Evolutionary conservation across 1,284 basidiomycete species (phyloP).

Genomic region (Cystobasidium sp.): DNA sequence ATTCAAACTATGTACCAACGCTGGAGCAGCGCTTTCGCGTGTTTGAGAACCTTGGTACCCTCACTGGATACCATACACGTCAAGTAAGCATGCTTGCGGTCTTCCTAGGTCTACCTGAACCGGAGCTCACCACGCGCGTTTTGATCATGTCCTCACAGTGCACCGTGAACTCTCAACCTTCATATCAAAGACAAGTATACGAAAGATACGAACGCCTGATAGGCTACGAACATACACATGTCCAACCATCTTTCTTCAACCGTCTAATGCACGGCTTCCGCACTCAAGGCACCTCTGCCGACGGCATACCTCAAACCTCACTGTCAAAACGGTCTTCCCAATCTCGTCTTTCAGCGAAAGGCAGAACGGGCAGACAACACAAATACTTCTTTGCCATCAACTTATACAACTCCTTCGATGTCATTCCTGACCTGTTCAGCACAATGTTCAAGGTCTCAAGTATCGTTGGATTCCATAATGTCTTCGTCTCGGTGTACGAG

Average conservation of each 20-base stretch:
- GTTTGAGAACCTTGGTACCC: conserved; percentile 78
- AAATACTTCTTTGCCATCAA: conserved; percentile 99
- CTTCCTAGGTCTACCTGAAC: neutral
- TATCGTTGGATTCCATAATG: conserved; percentile 91
- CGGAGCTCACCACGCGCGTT: neutral
- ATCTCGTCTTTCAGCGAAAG: conserved; percentile 56
- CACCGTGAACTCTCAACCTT: conserved; percentile 75
- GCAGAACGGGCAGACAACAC: conserved; percentile 66
- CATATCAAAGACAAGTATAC: conserved; percentile 79
- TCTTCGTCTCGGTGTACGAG: conserved; percentile 96
- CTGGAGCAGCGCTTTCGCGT: conserved; percentile 77
- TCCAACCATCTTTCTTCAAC: conserved; percentile 59
- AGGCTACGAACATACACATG: conserved; percentile 66
- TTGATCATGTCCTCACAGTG: conserved; percentile 62
- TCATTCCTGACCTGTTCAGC: conserved; percentile 92
- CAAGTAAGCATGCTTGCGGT: conserved; percentile 52
- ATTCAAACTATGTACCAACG: conserved; percentile 50
- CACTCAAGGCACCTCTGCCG: conserved; percentile 47
- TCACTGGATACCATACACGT: conserved; percentile 85
- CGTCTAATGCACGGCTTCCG: conserved; percentile 67
- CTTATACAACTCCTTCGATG: conserved; percentile 73
- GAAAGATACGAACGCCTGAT: conserved; percentile 81
- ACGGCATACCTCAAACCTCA: conserved; percentile 49
- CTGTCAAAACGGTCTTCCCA: conserved; percentile 35
- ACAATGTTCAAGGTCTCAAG: conserved; percentile 90